phyloP scores from a whole-genome alignment of 352 stramenopile species.

The Phytophthora boehmeriae region DNA sequence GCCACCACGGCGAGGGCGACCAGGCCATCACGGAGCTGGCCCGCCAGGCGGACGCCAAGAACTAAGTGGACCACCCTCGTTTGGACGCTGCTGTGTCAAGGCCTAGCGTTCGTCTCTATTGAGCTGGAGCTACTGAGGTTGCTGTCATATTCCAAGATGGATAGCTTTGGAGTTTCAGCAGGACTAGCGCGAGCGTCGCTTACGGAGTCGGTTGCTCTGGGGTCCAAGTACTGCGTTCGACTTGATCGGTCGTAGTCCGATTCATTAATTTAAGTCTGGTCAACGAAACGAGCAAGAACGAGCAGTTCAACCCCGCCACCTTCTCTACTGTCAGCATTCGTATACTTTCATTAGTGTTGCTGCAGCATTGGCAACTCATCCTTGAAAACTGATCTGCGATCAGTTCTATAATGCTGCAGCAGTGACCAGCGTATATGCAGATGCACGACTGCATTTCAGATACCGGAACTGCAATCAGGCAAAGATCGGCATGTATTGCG shows the following conservation, averaged over 20 bases:
- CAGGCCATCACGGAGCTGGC: constrained; percentile 91
- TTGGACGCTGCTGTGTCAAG: constrained; percentile 17
- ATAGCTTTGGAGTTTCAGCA: constrained; percentile 11
- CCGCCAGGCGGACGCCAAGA: constrained; percentile 80
- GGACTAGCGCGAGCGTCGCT: constrained; percentile 15
- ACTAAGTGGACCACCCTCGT: constrained; percentile 42
- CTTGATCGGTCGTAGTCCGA: constrained; percentile 33
- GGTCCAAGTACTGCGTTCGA: constrained; percentile 27
- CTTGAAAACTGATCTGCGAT: too few species aligned
- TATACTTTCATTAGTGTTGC: neutral
- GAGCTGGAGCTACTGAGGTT: neutral
- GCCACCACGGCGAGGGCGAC: constrained; percentile 95
- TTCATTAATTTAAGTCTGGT: constrained; percentile 35
- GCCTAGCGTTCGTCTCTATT: constrained; percentile 16
- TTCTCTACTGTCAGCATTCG: neutral
- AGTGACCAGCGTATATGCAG: neutral
- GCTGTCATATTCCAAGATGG: constrained; percentile 7
- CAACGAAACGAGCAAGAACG: constrained; percentile 33
- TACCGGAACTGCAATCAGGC: neutral
- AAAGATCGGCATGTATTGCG: constrained; percentile 25
- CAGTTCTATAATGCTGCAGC: neutral
- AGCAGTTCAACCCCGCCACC: constrained; percentile 33
- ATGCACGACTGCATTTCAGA: neutral
- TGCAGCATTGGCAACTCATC: neutral
- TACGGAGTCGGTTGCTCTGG: constrained; percentile 40